Base-by-base conservation (phyloP, 805 yeast species). In the Komagataella phaffii region DNA sequence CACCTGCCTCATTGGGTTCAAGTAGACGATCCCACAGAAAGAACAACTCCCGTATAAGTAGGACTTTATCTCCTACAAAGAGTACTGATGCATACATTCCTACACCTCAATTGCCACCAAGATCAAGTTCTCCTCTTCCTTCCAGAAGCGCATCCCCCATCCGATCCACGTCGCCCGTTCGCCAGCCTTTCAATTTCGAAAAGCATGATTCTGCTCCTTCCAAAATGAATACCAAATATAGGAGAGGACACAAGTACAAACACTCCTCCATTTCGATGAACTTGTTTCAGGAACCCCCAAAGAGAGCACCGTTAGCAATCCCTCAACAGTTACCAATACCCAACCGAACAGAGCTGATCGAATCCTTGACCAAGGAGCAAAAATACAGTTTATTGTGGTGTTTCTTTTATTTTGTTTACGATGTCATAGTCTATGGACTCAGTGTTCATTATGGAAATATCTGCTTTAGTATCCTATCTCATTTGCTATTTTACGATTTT, bases 231-330 rank as follows among this genome's bases (percentile, higher is more conserved):
- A 79, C 88, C 1, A 81, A 85, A 0, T 87, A 81, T 59, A 81
- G 99, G 72, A 81, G 90, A 58, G 99, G 99, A 6, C 99, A 91
- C 66, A 77, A 91, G 58, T 91, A 91, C 64, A 91, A 91, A 64
- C 98, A 91, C 65, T 89, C 97, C 2, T 89, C 96, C 7, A 96
- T 91, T 5, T 88, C 96, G 4, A 85, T 91, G 93, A 90, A 91
- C 64, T 76, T 91, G 63, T 91, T 93, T 64, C 96, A 88, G 65
- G 97, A 91, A 61, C 96, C 97, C 1, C 85, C 89, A 14, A 79
- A 73, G 45, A 73, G 82, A 44, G 81, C 85, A 3, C 85, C 89
- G 0, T 67, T 72, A 43, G 72, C 79, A 46, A 68, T 81, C 17
- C 87, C 89, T 0, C 76, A 76, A 43, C 75, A 76, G 58, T 76